Percentiles rank a stretch among this genome's conserved stretches.
These are phyloP conservation scores for Trichoderma sp. DNA, from an alignment of 2,329 filamentous ascomycete genomes.

Conservation along the genomic window DNA sequence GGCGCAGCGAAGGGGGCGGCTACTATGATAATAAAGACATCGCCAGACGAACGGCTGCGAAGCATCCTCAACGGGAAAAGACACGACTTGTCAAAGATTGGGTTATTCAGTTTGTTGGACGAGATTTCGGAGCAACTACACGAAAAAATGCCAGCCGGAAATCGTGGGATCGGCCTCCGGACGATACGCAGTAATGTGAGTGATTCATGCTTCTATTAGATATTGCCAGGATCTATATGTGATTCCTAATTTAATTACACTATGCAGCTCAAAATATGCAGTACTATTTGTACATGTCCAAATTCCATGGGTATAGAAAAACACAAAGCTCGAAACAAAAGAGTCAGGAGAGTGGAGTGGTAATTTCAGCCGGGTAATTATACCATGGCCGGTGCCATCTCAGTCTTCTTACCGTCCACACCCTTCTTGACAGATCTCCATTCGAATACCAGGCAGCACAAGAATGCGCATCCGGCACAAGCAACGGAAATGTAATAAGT, in stretches of 20 bases:
- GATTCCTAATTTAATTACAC: background rate
- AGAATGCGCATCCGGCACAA: constrained; percentile 48
- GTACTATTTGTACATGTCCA: background rate
- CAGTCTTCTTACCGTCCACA: constrained; percentile 31
- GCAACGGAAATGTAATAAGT: constrained; percentile 55
- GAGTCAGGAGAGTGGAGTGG: background rate
- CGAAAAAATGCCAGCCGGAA: constrained; percentile 23
- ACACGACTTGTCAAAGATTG: constrained; percentile 70
- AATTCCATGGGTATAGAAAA: background rate
- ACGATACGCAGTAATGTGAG: constrained; percentile 41
- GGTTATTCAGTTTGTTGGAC: constrained; percentile 69
- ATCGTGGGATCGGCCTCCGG: constrained; percentile 44
- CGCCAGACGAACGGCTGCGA: constrained; percentile 30
- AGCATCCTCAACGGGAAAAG: constrained; percentile 60
- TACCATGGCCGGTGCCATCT: constrained; percentile 21
- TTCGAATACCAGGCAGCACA: constrained; percentile 45
- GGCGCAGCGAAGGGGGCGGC: constrained; percentile 52
- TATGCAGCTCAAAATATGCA: background rate
- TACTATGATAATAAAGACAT: constrained; percentile 58
- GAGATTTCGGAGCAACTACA: constrained; percentile 29
- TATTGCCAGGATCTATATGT: background rate
- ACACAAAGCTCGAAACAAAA: background rate
- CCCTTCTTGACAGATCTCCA: constrained; percentile 58
- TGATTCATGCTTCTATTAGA: background rate
- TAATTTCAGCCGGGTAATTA: background rate